A percentile compares a stretch with the other conserved stretches of the same genome.
These are phyloP conservation scores for Mucor velutinosus DNA, from an alignment of 371 early-diverging fungal genomes.

Conservation along the genomic window DNA sequence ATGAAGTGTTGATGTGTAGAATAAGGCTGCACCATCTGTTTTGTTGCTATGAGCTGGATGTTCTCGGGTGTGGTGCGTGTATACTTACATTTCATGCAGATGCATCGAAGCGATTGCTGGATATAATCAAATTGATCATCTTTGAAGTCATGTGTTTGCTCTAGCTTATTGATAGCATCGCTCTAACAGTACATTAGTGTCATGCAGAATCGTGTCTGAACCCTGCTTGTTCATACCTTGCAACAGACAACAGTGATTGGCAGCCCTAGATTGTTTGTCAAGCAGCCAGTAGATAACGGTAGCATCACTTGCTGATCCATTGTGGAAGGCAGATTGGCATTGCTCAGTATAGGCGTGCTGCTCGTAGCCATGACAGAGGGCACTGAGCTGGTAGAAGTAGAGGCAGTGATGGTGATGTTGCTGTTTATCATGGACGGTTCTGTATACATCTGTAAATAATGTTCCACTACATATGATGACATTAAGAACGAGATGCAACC, in stretches of 20 bases:
- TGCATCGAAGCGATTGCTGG: constrained; percentile 89
- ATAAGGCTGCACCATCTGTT: constrained; percentile 88
- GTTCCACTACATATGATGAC: constrained; percentile 41
- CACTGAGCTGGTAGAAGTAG: constrained; percentile 26
- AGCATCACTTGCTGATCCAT: constrained; percentile 51
- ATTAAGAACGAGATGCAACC: not conserved
- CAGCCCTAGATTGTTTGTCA: constrained; percentile 82
- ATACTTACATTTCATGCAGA: constrained; percentile 80
- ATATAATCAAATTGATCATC: constrained; percentile 93
- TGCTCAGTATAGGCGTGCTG: not conserved
- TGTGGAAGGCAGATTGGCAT: constrained; percentile 2
- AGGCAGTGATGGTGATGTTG: constrained; percentile 16
- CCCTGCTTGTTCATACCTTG: constrained; percentile 60
- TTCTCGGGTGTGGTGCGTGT: not conserved
- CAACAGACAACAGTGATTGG: constrained; percentile 86
- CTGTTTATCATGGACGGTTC: constrained; percentile 31
- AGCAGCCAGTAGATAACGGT: constrained; percentile 73
- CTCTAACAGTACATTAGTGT: constrained; percentile 47
- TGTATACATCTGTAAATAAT: constrained; percentile 54
- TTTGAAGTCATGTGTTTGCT: constrained; percentile 77
- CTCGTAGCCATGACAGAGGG: constrained; percentile 7
- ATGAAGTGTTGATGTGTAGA: constrained; percentile 84
- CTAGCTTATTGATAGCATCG: constrained; percentile 71
- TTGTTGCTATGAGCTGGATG: too few species aligned
- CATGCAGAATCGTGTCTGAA: not conserved